phyloP scores from a whole-genome alignment of 257 asterid species.

The Forsythia viridissima region DNA sequence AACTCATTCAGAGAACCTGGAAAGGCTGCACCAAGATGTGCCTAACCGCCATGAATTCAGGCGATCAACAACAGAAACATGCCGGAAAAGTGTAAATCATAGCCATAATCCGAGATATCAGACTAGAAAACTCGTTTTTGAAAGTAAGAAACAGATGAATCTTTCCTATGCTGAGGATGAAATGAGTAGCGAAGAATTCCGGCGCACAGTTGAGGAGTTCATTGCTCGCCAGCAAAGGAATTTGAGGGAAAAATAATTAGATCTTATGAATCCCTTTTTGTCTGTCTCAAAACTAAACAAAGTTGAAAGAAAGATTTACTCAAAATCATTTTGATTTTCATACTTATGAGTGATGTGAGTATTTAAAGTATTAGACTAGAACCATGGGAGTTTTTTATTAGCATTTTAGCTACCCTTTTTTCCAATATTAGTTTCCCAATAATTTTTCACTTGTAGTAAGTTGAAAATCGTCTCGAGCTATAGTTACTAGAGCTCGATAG shows the following conservation, averaged over 20 bases:
- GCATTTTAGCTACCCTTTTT: neutral
- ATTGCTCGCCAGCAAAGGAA: constrained; percentile 84
- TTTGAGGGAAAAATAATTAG: constrained; percentile 52
- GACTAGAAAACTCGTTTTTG: neutral
- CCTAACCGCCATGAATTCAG: constrained; percentile 21
- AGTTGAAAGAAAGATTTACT: neutral
- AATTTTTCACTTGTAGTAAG: too few species aligned
- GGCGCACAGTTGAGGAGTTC: constrained; percentile 76
- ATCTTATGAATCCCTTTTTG: neutral
- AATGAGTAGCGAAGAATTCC: constrained; percentile 85
- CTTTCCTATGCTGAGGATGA: constrained; percentile 40
- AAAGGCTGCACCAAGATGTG: constrained; percentile 19
- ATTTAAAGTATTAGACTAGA: neutral
- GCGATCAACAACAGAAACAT: constrained; percentile 32
- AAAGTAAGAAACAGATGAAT: neutral
- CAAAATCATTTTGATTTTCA: too few species aligned
- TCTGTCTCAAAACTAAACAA: neutral
- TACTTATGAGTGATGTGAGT: neutral
- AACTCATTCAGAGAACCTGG: constrained; percentile 32
- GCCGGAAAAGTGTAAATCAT: constrained; percentile 20
- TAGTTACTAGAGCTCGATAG: too few species aligned
- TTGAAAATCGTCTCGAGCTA: too few species aligned
- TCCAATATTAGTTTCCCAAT: neutral
- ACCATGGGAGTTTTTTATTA: neutral
- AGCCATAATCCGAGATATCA: neutral